Conservation (phyloP, 495 filamentous ascomycete species). For the Podospora bellae-mahoneyi region DNA sequence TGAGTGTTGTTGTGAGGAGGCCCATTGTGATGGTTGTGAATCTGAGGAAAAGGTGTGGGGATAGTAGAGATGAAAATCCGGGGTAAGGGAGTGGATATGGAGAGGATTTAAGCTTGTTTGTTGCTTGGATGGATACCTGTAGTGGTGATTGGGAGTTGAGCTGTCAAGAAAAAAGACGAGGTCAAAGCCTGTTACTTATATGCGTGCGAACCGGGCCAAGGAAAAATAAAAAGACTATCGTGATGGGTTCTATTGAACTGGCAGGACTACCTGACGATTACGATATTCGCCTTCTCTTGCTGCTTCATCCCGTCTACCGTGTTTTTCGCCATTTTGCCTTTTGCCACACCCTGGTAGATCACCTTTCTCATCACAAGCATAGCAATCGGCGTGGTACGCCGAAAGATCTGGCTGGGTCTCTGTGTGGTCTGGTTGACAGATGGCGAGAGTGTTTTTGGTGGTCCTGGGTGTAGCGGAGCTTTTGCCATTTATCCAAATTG, state of each 20-base stretch:
- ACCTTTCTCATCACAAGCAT: not conserved
- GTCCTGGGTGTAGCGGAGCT: slow-evolving; percentile 15
- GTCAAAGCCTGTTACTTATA: slow-evolving; percentile 13
- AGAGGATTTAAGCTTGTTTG: not conserved
- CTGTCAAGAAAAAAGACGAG: not conserved
- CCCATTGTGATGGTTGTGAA: slow-evolving; percentile 26
- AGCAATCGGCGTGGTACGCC: slow-evolving; percentile 1
- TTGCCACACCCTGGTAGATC: slow-evolving; percentile 16
- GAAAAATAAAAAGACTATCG: not conserved
- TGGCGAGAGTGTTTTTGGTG: not conserved
- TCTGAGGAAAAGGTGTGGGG: not conserved
- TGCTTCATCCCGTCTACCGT: not conserved
- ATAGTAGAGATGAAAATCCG: not conserved
- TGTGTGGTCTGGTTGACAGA: not conserved
- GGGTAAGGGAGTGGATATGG: not conserved
- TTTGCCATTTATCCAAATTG: slow-evolving; percentile 38
- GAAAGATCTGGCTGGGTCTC: not conserved
- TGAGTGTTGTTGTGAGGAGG: slow-evolving; percentile 21
- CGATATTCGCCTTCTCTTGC: not conserved
- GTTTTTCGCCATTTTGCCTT: not conserved
- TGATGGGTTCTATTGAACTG: not conserved
- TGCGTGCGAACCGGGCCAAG: slow-evolving; percentile 1
- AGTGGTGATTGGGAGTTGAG: not conserved
- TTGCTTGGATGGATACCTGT: not conserved
- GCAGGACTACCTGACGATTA: not conserved